phyloP scores from a whole-genome alignment of 441 rosid genomes.

The Aquilaria agallochum region DNA sequence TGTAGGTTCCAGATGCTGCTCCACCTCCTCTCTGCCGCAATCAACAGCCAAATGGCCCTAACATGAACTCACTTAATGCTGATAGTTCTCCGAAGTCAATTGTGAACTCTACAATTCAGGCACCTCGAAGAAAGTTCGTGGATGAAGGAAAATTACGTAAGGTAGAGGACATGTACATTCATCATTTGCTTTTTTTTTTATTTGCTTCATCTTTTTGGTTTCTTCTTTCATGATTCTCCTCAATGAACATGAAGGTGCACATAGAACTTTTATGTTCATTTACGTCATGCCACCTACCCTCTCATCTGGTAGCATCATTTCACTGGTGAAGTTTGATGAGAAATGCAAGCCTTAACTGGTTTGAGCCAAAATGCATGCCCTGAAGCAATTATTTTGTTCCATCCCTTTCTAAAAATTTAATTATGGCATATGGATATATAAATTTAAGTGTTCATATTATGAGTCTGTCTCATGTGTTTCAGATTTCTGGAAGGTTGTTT shows the following conservation, averaged over 20 bases:
- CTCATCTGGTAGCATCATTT: too few species aligned
- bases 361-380: too few species aligned
- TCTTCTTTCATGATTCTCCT: too few species aligned
- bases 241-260: too few species aligned
- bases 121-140: conserved; percentile 94
- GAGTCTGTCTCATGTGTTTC: conserved; percentile 5
- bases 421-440: too few species aligned
- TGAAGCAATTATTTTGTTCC: too few species aligned
- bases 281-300: too few species aligned
- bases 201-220: not conserved
- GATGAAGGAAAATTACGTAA: conserved; percentile 98
- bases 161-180: conserved; percentile 35
- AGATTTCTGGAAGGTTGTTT: conserved; percentile 97
- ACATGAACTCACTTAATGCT: conserved; percentile 34
- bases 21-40: conserved; percentile 90
- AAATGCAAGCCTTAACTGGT: too few species aligned
- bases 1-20: conserved; percentile 81
- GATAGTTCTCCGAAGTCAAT: conserved; percentile 75
- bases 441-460: too few species aligned
- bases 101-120: conserved; percentile 78
- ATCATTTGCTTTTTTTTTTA: not conserved
- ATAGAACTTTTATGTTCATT: too few species aligned
- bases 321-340: too few species aligned
- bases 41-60: conserved; percentile 63
- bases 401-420: too few species aligned